phyloP scores from a whole-genome alignment of 768 basidiomycete genomes.

The Rossbeevera mucosa region DNA sequence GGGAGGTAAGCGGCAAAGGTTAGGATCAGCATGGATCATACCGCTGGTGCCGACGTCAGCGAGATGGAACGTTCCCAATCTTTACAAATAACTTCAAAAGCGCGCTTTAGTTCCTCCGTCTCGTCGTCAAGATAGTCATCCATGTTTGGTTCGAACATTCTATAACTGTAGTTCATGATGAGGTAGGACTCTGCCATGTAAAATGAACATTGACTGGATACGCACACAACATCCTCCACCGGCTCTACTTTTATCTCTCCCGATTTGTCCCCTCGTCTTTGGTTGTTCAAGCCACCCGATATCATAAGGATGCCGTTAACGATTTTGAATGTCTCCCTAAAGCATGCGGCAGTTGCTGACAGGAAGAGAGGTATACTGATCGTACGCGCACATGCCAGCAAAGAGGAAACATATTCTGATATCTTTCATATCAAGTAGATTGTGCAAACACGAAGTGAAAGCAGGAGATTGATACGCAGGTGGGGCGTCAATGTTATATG shows the following conservation, averaged over 20 bases:
- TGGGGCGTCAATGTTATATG: not conserved
- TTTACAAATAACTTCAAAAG: constrained; percentile 70
- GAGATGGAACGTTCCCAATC: constrained; percentile 66
- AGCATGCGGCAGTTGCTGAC: constrained; percentile 84
- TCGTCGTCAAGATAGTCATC: constrained; percentile 97
- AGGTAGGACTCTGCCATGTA: not conserved
- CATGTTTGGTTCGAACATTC: constrained; percentile 96
- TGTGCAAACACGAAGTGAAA: not conserved
- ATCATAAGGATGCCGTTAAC: constrained; percentile 71
- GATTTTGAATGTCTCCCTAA: constrained; percentile 82
- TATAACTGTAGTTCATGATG: constrained; percentile 53
- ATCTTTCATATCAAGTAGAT: constrained; percentile 44
- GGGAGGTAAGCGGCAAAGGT: not conserved
- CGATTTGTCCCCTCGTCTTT: constrained; percentile 2
- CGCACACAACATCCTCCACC: constrained; percentile 83
- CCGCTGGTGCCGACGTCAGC: constrained; percentile 25
- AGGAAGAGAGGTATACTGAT: constrained; percentile 69
- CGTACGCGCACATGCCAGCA: constrained; percentile 74
- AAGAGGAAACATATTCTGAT: constrained; percentile 77
- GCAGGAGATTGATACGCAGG: not conserved
- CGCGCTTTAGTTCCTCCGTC: constrained; percentile 70
- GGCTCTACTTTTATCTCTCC: constrained; percentile 41
- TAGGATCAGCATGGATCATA: constrained; percentile 22
- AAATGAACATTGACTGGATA: constrained; percentile 12
- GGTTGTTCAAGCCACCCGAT: constrained; percentile 24